Evolutionary conservation across 1,139 yeast species (phyloP).

Genomic region (Hyphopichia burtonii): DNA sequence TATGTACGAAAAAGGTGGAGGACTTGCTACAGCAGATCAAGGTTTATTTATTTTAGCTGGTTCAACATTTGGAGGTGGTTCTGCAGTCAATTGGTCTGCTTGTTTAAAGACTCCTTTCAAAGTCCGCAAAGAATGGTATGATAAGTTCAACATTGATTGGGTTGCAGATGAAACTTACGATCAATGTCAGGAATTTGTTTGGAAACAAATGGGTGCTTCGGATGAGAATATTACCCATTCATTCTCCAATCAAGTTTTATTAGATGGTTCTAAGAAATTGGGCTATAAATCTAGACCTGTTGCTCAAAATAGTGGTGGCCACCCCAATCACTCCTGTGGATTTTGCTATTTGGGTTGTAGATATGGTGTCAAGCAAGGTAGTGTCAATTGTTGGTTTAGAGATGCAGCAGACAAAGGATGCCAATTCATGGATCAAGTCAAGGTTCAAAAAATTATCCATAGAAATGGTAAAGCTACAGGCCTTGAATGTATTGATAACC

Average conservation of each 20-base stretch:
- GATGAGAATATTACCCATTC: conserved; percentile 45
- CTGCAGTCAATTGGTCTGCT: conserved; percentile 66
- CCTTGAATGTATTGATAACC: conserved; percentile 32
- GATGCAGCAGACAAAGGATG: conserved; percentile 52
- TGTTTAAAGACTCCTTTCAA: conserved; percentile 52
- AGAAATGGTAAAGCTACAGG: conserved; percentile 46
- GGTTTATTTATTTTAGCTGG: conserved; percentile 50
- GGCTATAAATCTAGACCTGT: conserved; percentile 44
- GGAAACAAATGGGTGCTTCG: conserved; percentile 52
- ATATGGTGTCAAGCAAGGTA: conserved; percentile 56
- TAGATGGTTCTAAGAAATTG: conserved; percentile 48
- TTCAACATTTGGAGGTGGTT: conserved; percentile 59
- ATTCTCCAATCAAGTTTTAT: conserved; percentile 42
- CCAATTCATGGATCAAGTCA: conserved; percentile 48
- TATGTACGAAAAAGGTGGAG: conserved; percentile 45
- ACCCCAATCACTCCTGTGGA: conserved; percentile 48
- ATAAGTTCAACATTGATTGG: conserved; percentile 48
- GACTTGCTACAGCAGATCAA: conserved; percentile 31
- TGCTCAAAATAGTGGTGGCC: conserved; percentile 53
- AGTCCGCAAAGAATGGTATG: conserved; percentile 57
- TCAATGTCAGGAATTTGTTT: conserved; percentile 48
- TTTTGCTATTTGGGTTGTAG: conserved; percentile 55
- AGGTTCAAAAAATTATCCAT: conserved; percentile 41
- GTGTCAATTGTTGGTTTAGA: conserved; percentile 51
- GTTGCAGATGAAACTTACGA: conserved; percentile 47